Base-by-base conservation (phyloP, 2,329 filamentous ascomycete genomes). In the Paracorniculantispora psalliotae region DNA sequence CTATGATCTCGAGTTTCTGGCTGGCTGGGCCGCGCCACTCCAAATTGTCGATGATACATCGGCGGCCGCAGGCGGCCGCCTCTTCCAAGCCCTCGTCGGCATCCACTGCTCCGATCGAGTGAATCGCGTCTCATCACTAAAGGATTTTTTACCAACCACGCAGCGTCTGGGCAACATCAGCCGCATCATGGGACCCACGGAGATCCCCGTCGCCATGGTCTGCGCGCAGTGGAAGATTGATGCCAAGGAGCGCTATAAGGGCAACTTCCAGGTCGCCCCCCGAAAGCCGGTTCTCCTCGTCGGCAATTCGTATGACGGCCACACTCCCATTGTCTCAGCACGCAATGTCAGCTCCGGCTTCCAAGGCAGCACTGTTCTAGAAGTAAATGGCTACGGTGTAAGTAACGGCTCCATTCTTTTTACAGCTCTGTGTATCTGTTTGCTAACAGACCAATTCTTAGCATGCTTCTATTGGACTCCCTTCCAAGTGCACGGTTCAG, bases 211-310 rank as follows among this genome's bases (percentile, higher is more conserved):
- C 3, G 51, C 63, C 26, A 63, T 71, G 51, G 48, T 57, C 1
- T 78, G 76, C 63, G 70, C 69, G 1, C 71, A 71, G 61, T 79
- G 75, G 76, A 66, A 62, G 23, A 59, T 75, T 9, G 65, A 69
- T 4, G 70, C 75, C 12, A 72, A 71, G 48, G 74, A 75, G 62
- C 64, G 67, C 17, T 74, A 72, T 48, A 63, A 57, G 1, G 71
- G 67, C 0, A 66, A 69, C 49, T 74, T 75, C 50, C 59, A 59
- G 17, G 68, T 68, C 44, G 68, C 67, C 58, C 70, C 72, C 0
- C 68, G 63, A 56, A 69, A 69, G 17, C 69, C 72, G 0, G 51
- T 77, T 1, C 64, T 78, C 1, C 60, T 79, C 15, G 66, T 77
- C 10, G 70, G 71, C 8, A 77, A 74, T 59, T 71, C 68, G 0